Conservation (phyloP, 2,329 filamentous ascomycete species). For the Botrytis deweyae region DNA sequence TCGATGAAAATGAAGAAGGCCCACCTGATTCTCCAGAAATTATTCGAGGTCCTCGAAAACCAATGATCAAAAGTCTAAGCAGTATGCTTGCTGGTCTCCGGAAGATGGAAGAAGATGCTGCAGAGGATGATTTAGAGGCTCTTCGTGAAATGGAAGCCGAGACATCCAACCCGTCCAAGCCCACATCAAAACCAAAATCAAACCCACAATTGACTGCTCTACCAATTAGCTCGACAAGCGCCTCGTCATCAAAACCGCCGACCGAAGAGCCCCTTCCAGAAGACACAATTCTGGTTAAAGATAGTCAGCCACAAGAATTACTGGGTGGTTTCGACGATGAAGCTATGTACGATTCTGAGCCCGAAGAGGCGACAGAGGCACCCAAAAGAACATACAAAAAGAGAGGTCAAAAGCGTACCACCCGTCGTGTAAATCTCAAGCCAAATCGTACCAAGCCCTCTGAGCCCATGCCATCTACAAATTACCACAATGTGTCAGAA, state of each 20-base stretch:
- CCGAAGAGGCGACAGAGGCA: constrained; percentile 43
- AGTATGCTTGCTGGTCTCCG: constrained; percentile 70
- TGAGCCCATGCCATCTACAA: constrained; percentile 29
- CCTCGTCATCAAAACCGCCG: background rate
- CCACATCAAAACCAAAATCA: constrained; percentile 23
- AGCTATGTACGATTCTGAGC: constrained; percentile 53
- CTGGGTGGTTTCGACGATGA: constrained; percentile 66
- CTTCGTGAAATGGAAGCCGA: constrained; percentile 67
- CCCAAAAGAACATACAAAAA: constrained; percentile 69
- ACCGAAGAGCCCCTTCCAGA: constrained; percentile 29
- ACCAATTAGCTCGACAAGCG: constrained; percentile 24
- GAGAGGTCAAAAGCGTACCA: constrained; percentile 79
- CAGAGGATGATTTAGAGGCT: constrained; percentile 73
- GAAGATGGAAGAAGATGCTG: constrained; percentile 65
- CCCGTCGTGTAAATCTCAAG: constrained; percentile 64
- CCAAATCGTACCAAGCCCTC: constrained; percentile 53
- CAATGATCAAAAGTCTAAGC: constrained; percentile 68
- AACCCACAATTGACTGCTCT: constrained; percentile 26
- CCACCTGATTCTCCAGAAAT: constrained; percentile 47
- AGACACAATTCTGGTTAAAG: constrained; percentile 45
- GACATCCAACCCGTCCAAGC: constrained; percentile 25
- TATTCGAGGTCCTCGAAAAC: constrained; percentile 55
- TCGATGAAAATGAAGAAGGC: constrained; percentile 57
- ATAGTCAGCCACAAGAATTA: constrained; percentile 43
- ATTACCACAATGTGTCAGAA: constrained; percentile 42